Evolutionary conservation across 164 flowering plant species (phyloP), one percentile per base, ranked within the genome.

Genomic region (Nelumbo lutea): DNA sequence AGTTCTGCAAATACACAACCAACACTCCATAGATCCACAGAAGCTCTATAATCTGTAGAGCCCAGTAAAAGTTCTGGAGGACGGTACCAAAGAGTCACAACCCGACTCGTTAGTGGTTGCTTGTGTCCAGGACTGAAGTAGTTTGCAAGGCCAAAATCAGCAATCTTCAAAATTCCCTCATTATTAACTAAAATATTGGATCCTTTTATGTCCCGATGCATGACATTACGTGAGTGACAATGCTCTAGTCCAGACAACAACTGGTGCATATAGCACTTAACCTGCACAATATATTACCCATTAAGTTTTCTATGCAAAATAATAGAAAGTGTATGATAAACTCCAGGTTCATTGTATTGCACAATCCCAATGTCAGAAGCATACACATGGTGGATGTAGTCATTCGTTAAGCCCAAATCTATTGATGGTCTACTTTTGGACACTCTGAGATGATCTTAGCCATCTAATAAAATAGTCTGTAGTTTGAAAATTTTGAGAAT

Each of bases 161-260:
- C 68, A 1, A 66, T 50, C 48, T 66, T 66, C 43, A 68, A n/a
- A 15, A 68, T 59, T 8, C 70, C 70, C 39, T 56, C 42, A 47
- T 68, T 58, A 59, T 68, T 58, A 42, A 68, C 59, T 3, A 68
- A 38, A 68, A 68, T 50, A 68, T 68, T 68, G 62, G 70, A 56
- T 27, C 70, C 70, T 64, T 68, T 68, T 1, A 68, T 56, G 63
- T 68, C 70, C 4, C 70, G 62, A 42, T 68, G 70, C 56, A 61
- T 56, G 9, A 69, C 56, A 38, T 64, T 64, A 9, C 42, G n/a
- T 3, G 60, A 42, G 59, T 68, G 70, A 38, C 70, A 68, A 42
- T 68, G 70, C 50, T 68, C 70, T n/a, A 68, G 55, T 42, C 70
- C 70, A 44, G 44, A 51, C 27, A 68, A 56, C n/a, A 68, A 56